A percentile compares a stretch with the other conserved stretches of the same genome.
Evolutionary conservation across 1,284 basidiomycete genomes (phyloP).

Genomic region (Microbotryomycetes sp.): DNA sequence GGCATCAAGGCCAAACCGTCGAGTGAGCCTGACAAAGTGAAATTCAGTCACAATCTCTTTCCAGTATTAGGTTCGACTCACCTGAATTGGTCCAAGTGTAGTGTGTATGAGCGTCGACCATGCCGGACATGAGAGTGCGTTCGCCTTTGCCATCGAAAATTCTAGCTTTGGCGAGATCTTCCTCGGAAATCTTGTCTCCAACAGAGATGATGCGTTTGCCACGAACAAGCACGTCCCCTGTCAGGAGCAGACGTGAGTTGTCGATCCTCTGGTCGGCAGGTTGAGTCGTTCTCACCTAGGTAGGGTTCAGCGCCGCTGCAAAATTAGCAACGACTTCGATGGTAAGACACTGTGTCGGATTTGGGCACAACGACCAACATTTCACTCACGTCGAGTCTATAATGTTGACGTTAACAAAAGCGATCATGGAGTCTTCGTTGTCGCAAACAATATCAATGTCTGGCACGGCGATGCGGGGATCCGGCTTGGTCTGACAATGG

Average conservation of each 20-base stretch:
- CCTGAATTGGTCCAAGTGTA: conserved; percentile 8
- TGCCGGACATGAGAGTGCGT: conserved; percentile 8
- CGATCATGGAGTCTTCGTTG: background rate
- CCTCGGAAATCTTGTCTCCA: background rate
- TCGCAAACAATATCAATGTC: conserved; percentile 3
- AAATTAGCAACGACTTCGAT: too few relatives aligned
- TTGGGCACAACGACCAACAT: too few relatives aligned
- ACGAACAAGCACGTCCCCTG: conserved; percentile 41
- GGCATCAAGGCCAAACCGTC: conserved; percentile 8
- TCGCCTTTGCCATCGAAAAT: conserved; percentile 4
- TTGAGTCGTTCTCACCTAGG: too few relatives aligned
- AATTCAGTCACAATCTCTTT: too few relatives aligned
- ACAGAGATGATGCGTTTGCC: conserved; percentile 38
- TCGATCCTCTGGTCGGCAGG: too few relatives aligned
- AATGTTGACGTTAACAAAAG: conserved; percentile 39
- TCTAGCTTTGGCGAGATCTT: background rate
- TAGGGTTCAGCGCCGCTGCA: too few relatives aligned
- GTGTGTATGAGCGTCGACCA: conserved; percentile 7
- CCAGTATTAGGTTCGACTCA: too few relatives aligned
- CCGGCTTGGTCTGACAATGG: conserved; percentile 7
- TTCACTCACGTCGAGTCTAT: conserved; percentile 41
- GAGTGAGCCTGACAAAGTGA: conserved; percentile 9
- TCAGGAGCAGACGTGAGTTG: too few relatives aligned
- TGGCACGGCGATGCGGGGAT: conserved; percentile 4
- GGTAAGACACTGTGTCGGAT: too few relatives aligned